Evolutionary conservation across 2,329 filamentous ascomycete genomes (phyloP).

Genomic region (Aspergillus texensis): DNA sequence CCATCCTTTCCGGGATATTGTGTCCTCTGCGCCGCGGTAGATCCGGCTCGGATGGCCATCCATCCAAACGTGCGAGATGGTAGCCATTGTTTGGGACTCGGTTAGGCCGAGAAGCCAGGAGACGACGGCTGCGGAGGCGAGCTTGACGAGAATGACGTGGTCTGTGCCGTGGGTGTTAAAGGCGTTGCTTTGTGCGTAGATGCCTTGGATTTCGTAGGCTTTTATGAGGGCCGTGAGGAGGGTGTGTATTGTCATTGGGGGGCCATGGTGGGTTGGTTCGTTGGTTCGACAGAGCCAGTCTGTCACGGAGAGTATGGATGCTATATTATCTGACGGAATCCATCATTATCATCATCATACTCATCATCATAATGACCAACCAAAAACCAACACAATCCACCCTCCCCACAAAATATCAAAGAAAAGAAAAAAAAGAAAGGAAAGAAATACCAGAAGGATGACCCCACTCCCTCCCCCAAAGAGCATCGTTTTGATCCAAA

Average conservation of each 20-base stretch:
- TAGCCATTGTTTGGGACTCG: slow-evolving; percentile 35
- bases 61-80: slow-evolving; percentile 45
- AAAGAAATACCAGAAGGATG: slow-evolving; percentile 39
- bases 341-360: not conserved
- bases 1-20: slow-evolving; percentile 47
- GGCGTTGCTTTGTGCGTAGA: slow-evolving; percentile 38
- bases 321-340: slow-evolving; percentile 41
- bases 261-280: slow-evolving; percentile 12
- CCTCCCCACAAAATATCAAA: too few relatives aligned
- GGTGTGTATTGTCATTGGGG: slow-evolving; percentile 35
- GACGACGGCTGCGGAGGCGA: slow-evolving; percentile 44
- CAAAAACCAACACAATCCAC: too few relatives aligned
- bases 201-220: slow-evolving; percentile 48
- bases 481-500: slow-evolving; percentile 48
- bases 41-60: slow-evolving; percentile 41
- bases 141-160: slow-evolving; percentile 46
- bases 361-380: not conserved
- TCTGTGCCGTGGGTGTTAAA: slow-evolving; percentile 47
- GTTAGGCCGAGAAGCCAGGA: slow-evolving; percentile 41
- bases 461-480: slow-evolving; percentile 46
- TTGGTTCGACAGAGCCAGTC: slow-evolving; percentile 35
- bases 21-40: slow-evolving; percentile 38
- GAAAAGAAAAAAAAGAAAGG: not conserved
- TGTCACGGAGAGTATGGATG: slow-evolving; percentile 38
- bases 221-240: slow-evolving; percentile 42